Percentiles rank a stretch among this genome's conserved stretches.
phyloP scores from a whole-genome alignment of 352 stramenopile species.

The Phytophthora kernoviae region DNA sequence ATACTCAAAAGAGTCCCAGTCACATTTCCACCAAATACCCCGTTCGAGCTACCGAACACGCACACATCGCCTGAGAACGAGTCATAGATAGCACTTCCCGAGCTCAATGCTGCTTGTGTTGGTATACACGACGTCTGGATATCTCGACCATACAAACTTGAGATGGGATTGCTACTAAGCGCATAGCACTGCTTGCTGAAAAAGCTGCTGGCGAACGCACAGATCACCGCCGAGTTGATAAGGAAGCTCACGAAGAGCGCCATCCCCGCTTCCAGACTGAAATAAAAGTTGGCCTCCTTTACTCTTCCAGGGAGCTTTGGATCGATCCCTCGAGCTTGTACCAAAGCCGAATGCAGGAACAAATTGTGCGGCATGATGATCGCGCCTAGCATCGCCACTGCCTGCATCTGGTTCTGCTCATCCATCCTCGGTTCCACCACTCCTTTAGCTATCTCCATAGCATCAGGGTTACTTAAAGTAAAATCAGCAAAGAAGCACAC shows the following conservation, averaged over 20 bases:
- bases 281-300: constrained; percentile 83
- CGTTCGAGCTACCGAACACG: constrained; percentile 27
- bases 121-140: constrained; percentile 76
- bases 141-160: constrained; percentile 48
- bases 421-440: constrained; percentile 68
- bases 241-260: constrained; percentile 90
- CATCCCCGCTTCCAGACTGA: constrained; percentile 81
- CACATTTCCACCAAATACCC: constrained; percentile 11
- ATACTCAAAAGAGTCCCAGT: constrained; percentile 4
- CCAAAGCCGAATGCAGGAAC: constrained; percentile 92
- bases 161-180: constrained; percentile 57
- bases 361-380: constrained; percentile 97
- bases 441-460: constrained; percentile 70
- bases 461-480: constrained; percentile 62
- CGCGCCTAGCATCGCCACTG: constrained; percentile 82
- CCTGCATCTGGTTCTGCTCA: constrained; percentile 62
- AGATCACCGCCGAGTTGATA: constrained; percentile 91
- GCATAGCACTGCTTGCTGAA: constrained; percentile 68
- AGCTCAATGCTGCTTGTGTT: constrained; percentile 48
- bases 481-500: constrained; percentile 91
- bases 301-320: constrained; percentile 28
- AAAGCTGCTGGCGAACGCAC: constrained; percentile 90
- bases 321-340: constrained; percentile 54
- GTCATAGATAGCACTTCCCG: constrained; percentile 66
- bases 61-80: constrained; percentile 57